Base-by-base conservation (phyloP, 1,284 basidiomycete species). In the Ganoderma resinaceum region DNA sequence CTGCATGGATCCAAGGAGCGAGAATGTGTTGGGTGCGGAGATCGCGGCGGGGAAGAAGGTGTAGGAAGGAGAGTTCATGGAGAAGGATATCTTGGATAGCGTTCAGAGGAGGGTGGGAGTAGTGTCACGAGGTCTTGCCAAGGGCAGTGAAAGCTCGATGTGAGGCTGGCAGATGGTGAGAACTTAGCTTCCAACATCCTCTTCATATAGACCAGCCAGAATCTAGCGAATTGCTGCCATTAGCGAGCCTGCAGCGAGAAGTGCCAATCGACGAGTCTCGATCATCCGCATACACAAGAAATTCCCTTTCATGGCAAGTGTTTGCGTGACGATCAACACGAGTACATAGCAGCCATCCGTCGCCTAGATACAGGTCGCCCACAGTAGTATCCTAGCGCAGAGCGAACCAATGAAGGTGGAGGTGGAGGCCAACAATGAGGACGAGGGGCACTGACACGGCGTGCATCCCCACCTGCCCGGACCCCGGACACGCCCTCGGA, bases 1-100 rank as follows among this genome's bases (percentile, higher is more conserved):
- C 29, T 74, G 74, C 14, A 74, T 62, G 55, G 70, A 52, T 5
- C 69, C 18, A 70, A 75, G 75, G 46, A 77, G 67, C 62, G 53
- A 61, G 69, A 77, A 76, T 11, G 73, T 73, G 65, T 74, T 70
- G n/a, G 71, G 72, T 20, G 73, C 63, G 31, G 72, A 52, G 46
- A 70, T 59, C n/a, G 72, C 49, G 53, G 68, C 64, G 69, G 70
- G 68, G 62, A 70, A 67, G 71, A 74, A 69, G 61, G 65, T 60
- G 70, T 65, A 74, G 40, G 70, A 43, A n/a, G 72, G 66, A 4
- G 69, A n/a, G 49, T 60, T 63, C 43, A 64, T 49, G 26, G 70
- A 49, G 73, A 71, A 72, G 53, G 72, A 70, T 72, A 74, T 76
- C 61, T 40, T 66, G 55, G 18, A 18, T 23, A n/a, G 58, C 52